Conservation (phyloP, 768 basidiomycete genomes). For the Baorangia bicolor region DNA sequence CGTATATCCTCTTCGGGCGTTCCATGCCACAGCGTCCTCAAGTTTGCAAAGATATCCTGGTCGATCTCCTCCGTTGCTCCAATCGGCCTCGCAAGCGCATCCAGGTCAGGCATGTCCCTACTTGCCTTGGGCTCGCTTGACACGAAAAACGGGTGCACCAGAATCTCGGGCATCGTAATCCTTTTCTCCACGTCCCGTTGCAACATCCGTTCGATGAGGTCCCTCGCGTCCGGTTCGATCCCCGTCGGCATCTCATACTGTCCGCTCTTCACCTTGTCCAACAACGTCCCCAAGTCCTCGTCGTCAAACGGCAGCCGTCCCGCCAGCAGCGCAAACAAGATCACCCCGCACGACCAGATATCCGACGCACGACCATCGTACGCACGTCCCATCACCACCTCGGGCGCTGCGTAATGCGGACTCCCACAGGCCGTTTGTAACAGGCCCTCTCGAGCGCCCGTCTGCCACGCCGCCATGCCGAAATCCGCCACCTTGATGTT, state of each 20-base stretch:
- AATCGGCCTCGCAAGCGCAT: slow-evolving; percentile 70
- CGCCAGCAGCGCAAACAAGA: slow-evolving; percentile 84
- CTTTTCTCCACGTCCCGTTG: slow-evolving; percentile 68
- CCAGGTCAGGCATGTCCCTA: slow-evolving; percentile 55
- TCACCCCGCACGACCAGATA: slow-evolving; percentile 97
- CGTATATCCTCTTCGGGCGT: slow-evolving; percentile 72
- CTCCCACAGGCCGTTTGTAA: slow-evolving; percentile 89
- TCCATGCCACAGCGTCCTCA: slow-evolving; percentile 90
- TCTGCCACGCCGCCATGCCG: slow-evolving; percentile 96
- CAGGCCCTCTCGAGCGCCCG: slow-evolving; percentile 50
- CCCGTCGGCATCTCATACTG: slow-evolving; percentile 70
- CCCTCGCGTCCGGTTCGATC: slow-evolving; percentile 67
- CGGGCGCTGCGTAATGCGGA: slow-evolving; percentile 94
- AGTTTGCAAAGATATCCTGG: slow-evolving; percentile 83
- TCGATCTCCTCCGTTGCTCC: slow-evolving; percentile 68
- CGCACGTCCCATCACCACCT: slow-evolving; percentile 77
- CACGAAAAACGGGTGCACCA: slow-evolving; percentile 76
- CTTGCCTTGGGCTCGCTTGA: slow-evolving; percentile 48
- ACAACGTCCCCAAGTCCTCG: slow-evolving; percentile 72
- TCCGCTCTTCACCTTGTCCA: slow-evolving; percentile 77
- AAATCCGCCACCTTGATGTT: slow-evolving; percentile 97
- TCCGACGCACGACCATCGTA: slow-evolving; percentile 90
- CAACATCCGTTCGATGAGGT: slow-evolving; percentile 81
- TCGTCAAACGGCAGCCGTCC: slow-evolving; percentile 93
- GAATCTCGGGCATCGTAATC: slow-evolving; percentile 81